Percentiles rank a stretch among this genome's conserved stretches.
Conservation (phyloP, 2,329 filamentous ascomycete species). For the Lecanosticta acicola region DNA sequence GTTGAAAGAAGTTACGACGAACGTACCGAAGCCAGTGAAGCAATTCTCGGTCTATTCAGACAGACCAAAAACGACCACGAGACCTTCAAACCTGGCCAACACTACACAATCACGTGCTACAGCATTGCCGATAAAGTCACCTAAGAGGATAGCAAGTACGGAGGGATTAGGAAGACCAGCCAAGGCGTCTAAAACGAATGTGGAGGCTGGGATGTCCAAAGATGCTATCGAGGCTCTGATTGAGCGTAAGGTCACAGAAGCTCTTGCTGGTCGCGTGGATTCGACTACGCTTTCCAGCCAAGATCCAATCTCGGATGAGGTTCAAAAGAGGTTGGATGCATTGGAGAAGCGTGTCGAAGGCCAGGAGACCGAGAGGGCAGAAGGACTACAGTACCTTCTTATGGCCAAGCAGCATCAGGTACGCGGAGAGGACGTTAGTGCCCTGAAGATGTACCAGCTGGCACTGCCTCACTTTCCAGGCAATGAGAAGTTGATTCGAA, state of each 20-base stretch:
- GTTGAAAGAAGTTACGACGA: slow-evolving; percentile 47
- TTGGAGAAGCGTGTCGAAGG: slow-evolving; percentile 79
- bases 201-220: slow-evolving; percentile 39
- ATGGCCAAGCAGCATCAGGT: slow-evolving; percentile 89
- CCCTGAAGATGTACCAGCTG: slow-evolving; percentile 78
- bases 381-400: slow-evolving; percentile 79
- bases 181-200: slow-evolving; percentile 36
- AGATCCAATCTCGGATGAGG: slow-evolving; percentile 60
- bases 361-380: slow-evolving; percentile 66
- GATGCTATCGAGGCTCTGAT: slow-evolving; percentile 86
- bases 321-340: slow-evolving; percentile 74
- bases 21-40: slow-evolving; percentile 66
- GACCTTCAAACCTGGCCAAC: slow-evolving; percentile 22
- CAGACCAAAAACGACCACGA: slow-evolving; percentile 47
- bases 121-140: slow-evolving; percentile 22
- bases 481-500: slow-evolving; percentile 65
- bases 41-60: slow-evolving; percentile 85
- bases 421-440: slow-evolving; percentile 68
- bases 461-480: slow-evolving; percentile 80
- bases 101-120: slow-evolving; percentile 18
- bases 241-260: slow-evolving; percentile 84
- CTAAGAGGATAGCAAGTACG: slow-evolving; percentile 42
- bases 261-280: slow-evolving; percentile 67
- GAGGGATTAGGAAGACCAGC: slow-evolving; percentile 37
- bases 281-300: slow-evolving; percentile 15